Base-by-base conservation (phyloP, 805 yeast species). In the Yamadazyma insecticola region DNA sequence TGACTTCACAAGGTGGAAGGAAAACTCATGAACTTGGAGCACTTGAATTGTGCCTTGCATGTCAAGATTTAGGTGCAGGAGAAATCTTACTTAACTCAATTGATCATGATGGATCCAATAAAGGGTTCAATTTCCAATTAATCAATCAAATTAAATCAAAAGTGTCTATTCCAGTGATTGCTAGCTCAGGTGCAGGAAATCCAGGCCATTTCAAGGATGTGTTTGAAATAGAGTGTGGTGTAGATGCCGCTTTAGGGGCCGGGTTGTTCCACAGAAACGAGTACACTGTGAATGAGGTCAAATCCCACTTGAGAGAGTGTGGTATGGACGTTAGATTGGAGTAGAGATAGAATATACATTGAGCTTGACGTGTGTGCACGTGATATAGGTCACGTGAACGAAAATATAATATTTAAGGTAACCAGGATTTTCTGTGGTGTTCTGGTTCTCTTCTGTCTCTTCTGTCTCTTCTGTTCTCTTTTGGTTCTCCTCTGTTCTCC, bases 211-310 rank as follows among this genome's bases (percentile, higher is more conserved):
- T 92, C 54, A 77, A 76, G 41, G 87, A 92, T 42, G 99, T 86
- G 2, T 92, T 92, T 51, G 69, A 66, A 27, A 39, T 60, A 50
- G 67, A 80, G 26, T 88, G 97, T 11, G 68, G 73, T 5, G 81
- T 92, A 1, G 98, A 92, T 61, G 99, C 99, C 25, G 97, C 98
- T 12, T 70, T 92, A 24, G 99, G 98, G 22, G 99, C 99, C 4
- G 99, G 99, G 26, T 82, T 92, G 81, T 92, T 92, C 69, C 99
- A 92, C 65, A 72, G 98, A 53, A 89, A 85, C 14, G 97, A 90
- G 49, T 92, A 82, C 58, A 78, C 86, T 9, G 97, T 92, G 12
- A 70, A 73, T 29, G 79, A 88, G 29, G 96, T 92, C 26, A 92
- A 92, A 58, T 54, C 70, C 17, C 78, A 72, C 43, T 58, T 67